A percentile compares a stretch with the other conserved stretches of the same genome.
Evolutionary conservation across 2,329 filamentous ascomycete genomes (phyloP).

Genomic region (Aureobasidium sp.): DNA sequence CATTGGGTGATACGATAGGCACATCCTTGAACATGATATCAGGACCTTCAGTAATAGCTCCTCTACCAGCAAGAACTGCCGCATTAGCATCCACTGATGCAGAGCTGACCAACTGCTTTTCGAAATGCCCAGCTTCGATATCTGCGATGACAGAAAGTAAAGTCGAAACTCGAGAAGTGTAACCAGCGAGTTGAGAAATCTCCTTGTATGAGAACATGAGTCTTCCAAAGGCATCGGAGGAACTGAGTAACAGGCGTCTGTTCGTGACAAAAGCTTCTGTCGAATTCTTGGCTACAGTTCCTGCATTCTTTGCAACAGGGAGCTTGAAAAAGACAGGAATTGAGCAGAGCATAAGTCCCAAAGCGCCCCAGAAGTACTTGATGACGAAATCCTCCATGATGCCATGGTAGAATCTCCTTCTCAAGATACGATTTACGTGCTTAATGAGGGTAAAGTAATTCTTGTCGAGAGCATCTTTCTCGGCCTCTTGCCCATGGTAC

Average conservation of each 20-base stretch:
- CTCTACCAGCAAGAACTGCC: constrained; percentile 72
- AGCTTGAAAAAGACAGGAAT: constrained; percentile 94
- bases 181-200: constrained; percentile 89
- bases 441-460: constrained; percentile 99
- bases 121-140: constrained; percentile 79
- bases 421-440: constrained; percentile 92
- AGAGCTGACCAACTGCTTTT: constrained; percentile 93
- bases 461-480: constrained; percentile 95
- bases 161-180: constrained; percentile 85
- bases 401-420: constrained; percentile 89
- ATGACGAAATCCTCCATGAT: constrained; percentile 99
- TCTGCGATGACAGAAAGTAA: constrained; percentile 92
- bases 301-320: constrained; percentile 54
- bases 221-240: constrained; percentile 89
- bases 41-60: constrained; percentile 70
- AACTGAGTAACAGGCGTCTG: constrained; percentile 79
- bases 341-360: constrained; percentile 86
- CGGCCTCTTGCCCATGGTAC: constrained; percentile 83
- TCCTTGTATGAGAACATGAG: constrained; percentile 99
- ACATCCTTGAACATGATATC: constrained; percentile 82
- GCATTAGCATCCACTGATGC: constrained; percentile 75
- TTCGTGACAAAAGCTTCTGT: constrained; percentile 78
- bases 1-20: constrained; percentile 94
- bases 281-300: constrained; percentile 26
- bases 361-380: constrained; percentile 97